Evolutionary conservation across 345 rosid species (phyloP).

Genomic region (Boechera stricta): DNA sequence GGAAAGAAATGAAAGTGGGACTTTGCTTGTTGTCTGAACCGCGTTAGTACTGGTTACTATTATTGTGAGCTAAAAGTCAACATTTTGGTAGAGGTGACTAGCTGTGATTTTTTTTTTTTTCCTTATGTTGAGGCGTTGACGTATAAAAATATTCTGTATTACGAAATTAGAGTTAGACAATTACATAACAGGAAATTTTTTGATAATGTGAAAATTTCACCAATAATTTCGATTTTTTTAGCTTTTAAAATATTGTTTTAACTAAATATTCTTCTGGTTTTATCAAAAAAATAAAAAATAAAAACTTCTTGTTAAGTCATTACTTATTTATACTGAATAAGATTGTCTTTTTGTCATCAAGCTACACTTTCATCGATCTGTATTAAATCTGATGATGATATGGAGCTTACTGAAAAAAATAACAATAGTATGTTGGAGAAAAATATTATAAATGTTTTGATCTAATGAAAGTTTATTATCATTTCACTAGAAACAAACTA

Average conservation of each 20-base stretch:
- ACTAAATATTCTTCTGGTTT: background rate
- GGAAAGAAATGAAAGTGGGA: constrained; percentile 10
- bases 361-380: background rate
- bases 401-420: background rate
- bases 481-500: background rate
- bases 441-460: background rate
- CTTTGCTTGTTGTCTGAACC: constrained; percentile 20
- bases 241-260: background rate
- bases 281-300: no score
- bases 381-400: background rate
- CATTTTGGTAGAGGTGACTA: constrained; percentile 32
- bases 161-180: background rate
- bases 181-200: background rate
- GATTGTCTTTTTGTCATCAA: background rate
- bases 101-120: constrained; percentile 19
- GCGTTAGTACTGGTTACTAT: constrained; percentile 42
- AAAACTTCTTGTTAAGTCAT: no score
- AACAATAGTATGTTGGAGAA: background rate
- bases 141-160: background rate
- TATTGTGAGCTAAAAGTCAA: constrained; percentile 45
- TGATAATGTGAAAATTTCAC: background rate
- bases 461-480: background rate
- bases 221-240: background rate
- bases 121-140: constrained; percentile 33
- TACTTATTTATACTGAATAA: background rate